Conservation (phyloP, 306 rosid species). For the Benincasa hispida region DNA sequence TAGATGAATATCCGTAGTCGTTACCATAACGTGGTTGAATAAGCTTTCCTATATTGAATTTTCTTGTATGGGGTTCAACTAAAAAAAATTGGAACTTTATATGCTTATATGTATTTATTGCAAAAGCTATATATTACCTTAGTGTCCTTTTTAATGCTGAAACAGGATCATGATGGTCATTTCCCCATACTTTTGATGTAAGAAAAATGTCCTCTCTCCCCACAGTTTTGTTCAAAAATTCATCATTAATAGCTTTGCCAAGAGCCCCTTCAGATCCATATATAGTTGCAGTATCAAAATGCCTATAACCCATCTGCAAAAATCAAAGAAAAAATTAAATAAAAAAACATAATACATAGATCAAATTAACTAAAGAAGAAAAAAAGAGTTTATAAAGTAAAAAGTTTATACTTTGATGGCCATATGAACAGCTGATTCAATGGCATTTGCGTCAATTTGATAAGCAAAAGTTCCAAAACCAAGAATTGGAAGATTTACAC, state of each 20-base stretch:
- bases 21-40: neutral
- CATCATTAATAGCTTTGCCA: conserved; percentile 47
- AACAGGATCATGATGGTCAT: conserved; percentile 90
- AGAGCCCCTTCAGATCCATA: conserved; percentile 77
- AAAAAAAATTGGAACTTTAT: neutral
- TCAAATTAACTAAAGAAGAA: too few relatives aligned
- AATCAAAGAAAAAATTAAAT: neutral
- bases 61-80: neutral
- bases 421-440: conserved; percentile 54
- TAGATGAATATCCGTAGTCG: neutral
- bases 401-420: conserved; percentile 51
- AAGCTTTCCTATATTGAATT: neutral
- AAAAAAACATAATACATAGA: neutral
- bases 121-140: conserved; percentile 2
- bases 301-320: conserved; percentile 75
- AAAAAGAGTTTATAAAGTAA: neutral
- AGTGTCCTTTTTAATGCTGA: conserved; percentile 58
- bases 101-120: neutral
- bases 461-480: conserved; percentile 79
- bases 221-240: conserved; percentile 25
- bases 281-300: conserved; percentile 81
- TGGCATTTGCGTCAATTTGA: conserved; percentile 40
- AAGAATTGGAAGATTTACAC: conserved; percentile 64
- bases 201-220: conserved; percentile 59
- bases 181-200: conserved; percentile 83